Percentiles rank a stretch among this genome's conserved stretches.
These are phyloP conservation scores for Flaveria brownii DNA, from an alignment of 129 eudicot genomes.

Conservation along the genomic window DNA sequence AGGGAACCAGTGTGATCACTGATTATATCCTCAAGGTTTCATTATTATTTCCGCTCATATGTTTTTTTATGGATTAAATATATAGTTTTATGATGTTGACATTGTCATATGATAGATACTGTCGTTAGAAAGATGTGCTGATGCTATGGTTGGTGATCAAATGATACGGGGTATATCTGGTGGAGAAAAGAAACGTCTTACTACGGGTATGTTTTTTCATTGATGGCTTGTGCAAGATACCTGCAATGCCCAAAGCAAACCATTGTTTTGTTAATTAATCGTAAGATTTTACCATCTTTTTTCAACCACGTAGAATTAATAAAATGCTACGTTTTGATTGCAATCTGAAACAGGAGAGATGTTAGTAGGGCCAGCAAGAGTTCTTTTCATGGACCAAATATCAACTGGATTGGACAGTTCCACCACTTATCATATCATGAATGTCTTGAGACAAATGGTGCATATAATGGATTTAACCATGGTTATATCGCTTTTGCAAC, in stretches of 20 bases:
- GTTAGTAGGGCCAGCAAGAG: slow-evolving; percentile 31
- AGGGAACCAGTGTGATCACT: slow-evolving; percentile 22
- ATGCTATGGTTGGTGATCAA: slow-evolving; percentile 39
- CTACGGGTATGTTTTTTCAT: slow-evolving; percentile 27
- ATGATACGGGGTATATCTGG: slow-evolving; percentile 42
- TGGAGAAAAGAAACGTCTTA: slow-evolving; percentile 41
- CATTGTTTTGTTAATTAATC: too few relatives aligned
- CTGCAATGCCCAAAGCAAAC: not conserved
- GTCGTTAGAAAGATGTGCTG: slow-evolving; percentile 35
- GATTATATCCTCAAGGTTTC: slow-evolving; percentile 30
- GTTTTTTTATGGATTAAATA: too few relatives aligned
- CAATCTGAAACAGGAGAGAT: slow-evolving; percentile 22
- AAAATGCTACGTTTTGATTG: not conserved
- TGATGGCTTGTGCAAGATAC: not conserved
- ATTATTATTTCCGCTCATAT: not conserved
- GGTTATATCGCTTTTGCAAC: slow-evolving; percentile 30
- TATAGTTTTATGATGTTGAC: not conserved
- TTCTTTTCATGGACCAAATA: slow-evolving; percentile 31
- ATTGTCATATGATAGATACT: slow-evolving; percentile 24
- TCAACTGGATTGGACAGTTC: slow-evolving; percentile 36
- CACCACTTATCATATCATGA: slow-evolving; percentile 25
- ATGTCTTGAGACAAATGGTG: slow-evolving; percentile 25
- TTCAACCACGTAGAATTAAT: not conserved
- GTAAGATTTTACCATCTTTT: too few relatives aligned
- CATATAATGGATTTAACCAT: slow-evolving; percentile 30